These are phyloP conservation scores for Ophiostoma populinum DNA, from an alignment of 2,329 filamentous ascomycete genomes.

Conservation along the genomic window DNA sequence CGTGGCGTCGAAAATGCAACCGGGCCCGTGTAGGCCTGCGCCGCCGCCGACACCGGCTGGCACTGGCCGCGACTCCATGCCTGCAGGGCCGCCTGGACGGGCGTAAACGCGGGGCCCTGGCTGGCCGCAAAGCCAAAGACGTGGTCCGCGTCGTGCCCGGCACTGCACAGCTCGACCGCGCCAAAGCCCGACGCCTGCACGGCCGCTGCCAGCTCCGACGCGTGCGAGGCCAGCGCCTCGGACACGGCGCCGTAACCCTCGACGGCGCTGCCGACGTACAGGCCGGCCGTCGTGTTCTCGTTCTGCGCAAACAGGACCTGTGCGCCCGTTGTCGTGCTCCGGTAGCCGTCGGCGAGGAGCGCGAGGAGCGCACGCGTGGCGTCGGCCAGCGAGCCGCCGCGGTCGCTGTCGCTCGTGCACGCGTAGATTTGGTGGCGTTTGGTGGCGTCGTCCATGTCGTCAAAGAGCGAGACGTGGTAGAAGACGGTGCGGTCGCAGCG, in stretches of 20 bases:
- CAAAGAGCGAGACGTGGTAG: conserved; percentile 6
- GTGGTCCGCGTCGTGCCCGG: conserved; percentile 16
- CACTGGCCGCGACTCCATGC: conserved; percentile 16
- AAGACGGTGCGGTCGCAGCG: conserved; percentile 7
- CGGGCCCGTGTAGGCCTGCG: no score
- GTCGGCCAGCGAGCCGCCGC: conserved; percentile 9
- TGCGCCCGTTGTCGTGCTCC: background rate
- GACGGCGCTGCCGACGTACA: conserved; percentile 20
- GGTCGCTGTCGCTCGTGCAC: conserved; percentile 15
- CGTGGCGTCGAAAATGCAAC: no score
- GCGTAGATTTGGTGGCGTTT: conserved; percentile 7
- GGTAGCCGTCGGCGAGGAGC: background rate
- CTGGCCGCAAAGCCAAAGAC: conserved; percentile 19
- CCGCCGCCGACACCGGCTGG: no score
- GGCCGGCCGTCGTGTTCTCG: conserved; percentile 16
- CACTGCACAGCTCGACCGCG: conserved; percentile 21
- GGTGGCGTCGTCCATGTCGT: conserved; percentile 4
- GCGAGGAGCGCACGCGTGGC: background rate
- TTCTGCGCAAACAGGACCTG: conserved; percentile 17
- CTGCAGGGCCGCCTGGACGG: conserved; percentile 17
- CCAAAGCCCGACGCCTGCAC: conserved; percentile 15
- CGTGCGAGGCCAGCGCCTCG: conserved; percentile 15
- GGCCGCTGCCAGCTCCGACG: conserved; percentile 13
- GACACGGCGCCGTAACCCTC: conserved; percentile 10
- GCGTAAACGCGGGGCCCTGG: conserved; percentile 17